A percentile compares a stretch with the other conserved stretches of the same genome.
These are phyloP conservation scores for Suillus clintonianus DNA, from an alignment of 768 basidiomycete species.

Conservation along the genomic window DNA sequence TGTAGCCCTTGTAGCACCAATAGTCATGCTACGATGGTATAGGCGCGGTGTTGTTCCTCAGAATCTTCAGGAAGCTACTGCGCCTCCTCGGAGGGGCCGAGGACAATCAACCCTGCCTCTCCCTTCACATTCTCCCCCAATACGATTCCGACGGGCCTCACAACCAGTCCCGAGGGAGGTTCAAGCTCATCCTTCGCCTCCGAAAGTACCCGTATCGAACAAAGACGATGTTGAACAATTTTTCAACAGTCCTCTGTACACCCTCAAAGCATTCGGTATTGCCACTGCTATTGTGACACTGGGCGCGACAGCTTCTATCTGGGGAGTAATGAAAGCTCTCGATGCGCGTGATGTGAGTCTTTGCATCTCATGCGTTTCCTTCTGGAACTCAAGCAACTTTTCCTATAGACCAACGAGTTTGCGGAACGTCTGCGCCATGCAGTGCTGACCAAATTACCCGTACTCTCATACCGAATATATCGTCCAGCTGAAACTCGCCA, in stretches of 20 bases:
- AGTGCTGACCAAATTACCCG: constrained; percentile 49
- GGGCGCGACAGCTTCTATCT: constrained; percentile 45
- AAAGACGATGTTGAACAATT: constrained; percentile 24
- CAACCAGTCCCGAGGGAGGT: background rate
- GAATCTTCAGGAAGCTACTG: background rate
- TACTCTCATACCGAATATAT: constrained; percentile 53
- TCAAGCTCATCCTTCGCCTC: background rate
- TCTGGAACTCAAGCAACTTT: background rate
- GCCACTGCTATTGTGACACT: constrained; percentile 61
- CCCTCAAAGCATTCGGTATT: constrained; percentile 63
- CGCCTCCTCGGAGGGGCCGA: constrained; percentile 10
- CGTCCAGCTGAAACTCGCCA: constrained; percentile 38
- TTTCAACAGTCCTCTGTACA: constrained; percentile 54
- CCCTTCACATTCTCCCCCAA: background rate
- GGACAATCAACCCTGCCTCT: background rate
- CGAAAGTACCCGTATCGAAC: background rate
- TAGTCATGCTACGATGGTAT: constrained; percentile 14
- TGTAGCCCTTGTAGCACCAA: constrained; percentile 12
- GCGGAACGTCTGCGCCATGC: constrained; percentile 54
- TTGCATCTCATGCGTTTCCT: constrained; percentile 3
- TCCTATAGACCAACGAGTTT: constrained; percentile 56
- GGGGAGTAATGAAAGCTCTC: constrained; percentile 51
- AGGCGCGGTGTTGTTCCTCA: constrained; percentile 1
- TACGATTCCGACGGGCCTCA: background rate
- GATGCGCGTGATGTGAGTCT: constrained; percentile 57